Base-by-base conservation (phyloP, 1,139 yeast genomes). In the Yamadazyma dendronema region DNA sequence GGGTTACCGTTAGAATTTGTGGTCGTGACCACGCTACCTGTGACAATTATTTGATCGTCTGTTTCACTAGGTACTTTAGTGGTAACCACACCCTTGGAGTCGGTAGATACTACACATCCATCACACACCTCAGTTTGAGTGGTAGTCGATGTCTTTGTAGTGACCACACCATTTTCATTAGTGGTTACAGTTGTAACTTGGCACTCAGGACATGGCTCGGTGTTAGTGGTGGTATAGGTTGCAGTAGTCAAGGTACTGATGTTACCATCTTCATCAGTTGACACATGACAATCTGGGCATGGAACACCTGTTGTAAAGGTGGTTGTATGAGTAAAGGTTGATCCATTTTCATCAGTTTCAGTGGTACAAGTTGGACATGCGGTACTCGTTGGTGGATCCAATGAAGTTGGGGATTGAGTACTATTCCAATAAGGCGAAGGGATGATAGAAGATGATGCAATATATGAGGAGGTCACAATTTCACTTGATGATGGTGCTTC, bases 401-500 rank as follows among this genome's bases (percentile, higher is more conserved):
- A 7, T 10, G 23, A 7, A 7, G 7, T 10, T 21, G 23, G 7
- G 10, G 23, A 21, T n/a, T n/a, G n/a, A 21, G 23, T 21, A 10
- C 23, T 21, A 10, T 21, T 21, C 23, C 23, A 21, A 21, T 21
- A 21, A 21, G 23, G 10, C 23, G 23, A 21, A 10, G 9, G 7
- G 9, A 7, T 10, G 10, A 10, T 10, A 21, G 23, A 21, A 10
- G 23, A 21, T 7, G 23, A 21, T 7, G 23, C 7, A 7, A 7
- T 10, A 21, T 25, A 8, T 8, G 14, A 11, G 28, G 28, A 25
- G 12, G 28, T 8, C 7, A n/a, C 7, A 25, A 7, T 12, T n/a
- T 25, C 29, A 27, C 29, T 27, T 5, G 29, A 27, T 27, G 29
- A 27, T 14, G 17, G 29, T 12, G 17, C 29, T 27, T 27, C 29